Conservation (phyloP, 75 land plant genomes). For the Azolla pinnata region DNA sequence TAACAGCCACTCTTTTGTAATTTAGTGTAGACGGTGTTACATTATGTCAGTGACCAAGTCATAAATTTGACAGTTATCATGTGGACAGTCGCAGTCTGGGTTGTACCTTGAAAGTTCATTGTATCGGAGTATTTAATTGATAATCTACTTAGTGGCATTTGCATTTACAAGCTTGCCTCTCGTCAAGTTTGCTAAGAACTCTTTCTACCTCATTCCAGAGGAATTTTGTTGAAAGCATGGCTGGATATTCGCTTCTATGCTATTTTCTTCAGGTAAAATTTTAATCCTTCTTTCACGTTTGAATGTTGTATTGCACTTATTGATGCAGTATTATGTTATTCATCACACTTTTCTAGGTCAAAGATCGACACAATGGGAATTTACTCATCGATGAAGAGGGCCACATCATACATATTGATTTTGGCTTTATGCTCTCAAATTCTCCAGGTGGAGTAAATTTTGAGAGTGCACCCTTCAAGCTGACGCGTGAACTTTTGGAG, state of each 20-base stretch:
- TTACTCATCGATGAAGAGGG: slow-evolving; percentile 96
- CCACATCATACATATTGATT: slow-evolving; percentile 98
- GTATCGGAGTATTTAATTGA: too few relatives aligned
- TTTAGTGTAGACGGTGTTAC: too few relatives aligned
- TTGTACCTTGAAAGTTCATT: too few relatives aligned
- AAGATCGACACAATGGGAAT: slow-evolving; percentile 97
- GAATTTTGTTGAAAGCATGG: slow-evolving; percentile 99
- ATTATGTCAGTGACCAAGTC: too few relatives aligned
- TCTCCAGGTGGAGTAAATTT: slow-evolving; percentile 99
- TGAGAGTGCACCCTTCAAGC: slow-evolving; percentile 98
- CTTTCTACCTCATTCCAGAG: slow-evolving; percentile 49
- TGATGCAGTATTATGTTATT: neutral
- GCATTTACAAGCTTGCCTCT: neutral
- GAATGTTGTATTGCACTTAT: neutral
- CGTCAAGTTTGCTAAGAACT: neutral
- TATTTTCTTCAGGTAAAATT: slow-evolving; percentile 79
- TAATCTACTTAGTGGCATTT: neutral
- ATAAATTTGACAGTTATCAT: too few relatives aligned
- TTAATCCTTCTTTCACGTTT: neutral
- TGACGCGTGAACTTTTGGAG: slow-evolving; percentile 98
- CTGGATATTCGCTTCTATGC: slow-evolving; percentile 92
- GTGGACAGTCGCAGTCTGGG: too few relatives aligned
- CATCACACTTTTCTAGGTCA: slow-evolving; percentile 46
- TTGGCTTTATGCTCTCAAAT: slow-evolving; percentile 98
- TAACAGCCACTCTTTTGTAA: too few relatives aligned